These are phyloP conservation scores for Piper betle DNA, from an alignment of 164 flowering plant genomes.

Conservation along the genomic window DNA sequence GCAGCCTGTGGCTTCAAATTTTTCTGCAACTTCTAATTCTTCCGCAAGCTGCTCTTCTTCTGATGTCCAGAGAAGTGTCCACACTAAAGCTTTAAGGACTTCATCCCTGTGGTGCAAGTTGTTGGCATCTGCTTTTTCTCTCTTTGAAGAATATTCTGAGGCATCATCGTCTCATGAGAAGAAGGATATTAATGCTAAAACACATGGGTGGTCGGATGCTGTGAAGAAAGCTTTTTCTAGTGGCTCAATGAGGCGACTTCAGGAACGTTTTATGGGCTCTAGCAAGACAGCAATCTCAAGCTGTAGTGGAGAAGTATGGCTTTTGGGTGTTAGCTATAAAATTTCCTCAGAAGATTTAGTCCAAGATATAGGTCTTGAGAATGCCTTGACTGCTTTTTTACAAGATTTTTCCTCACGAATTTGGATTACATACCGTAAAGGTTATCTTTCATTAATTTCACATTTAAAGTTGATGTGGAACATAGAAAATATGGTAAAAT, in stretches of 20 bases:
- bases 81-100: slow-evolving; percentile 19
- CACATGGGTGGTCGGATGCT: slow-evolving; percentile 52
- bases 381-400: slow-evolving; percentile 47
- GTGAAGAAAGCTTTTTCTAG: slow-evolving; percentile 42
- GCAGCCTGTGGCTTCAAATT: slow-evolving; percentile 19
- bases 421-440: slow-evolving; percentile 83
- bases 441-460: slow-evolving; percentile 18
- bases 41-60: slow-evolving; percentile 12
- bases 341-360: slow-evolving; percentile 35
- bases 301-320: slow-evolving; percentile 80
- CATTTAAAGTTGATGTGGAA: neutral
- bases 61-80: slow-evolving; percentile 19
- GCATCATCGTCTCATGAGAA: slow-evolving; percentile 20
- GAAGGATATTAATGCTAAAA: slow-evolving; percentile 16
- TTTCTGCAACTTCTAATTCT: slow-evolving; percentile 20
- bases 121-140: slow-evolving; percentile 39
- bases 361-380: slow-evolving; percentile 15
- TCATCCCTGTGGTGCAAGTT: slow-evolving; percentile 46
- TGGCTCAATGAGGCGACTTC: slow-evolving; percentile 77
- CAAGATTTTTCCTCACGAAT: slow-evolving; percentile 77
- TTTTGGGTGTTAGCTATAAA: slow-evolving; percentile 66
- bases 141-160: slow-evolving; percentile 30
- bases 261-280: slow-evolving; percentile 55
- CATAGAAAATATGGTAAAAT: neutral
- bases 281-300: slow-evolving; percentile 33